A percentile compares a stretch with the other conserved stretches of the same genome.
Evolutionary conservation across 306 rosid species (phyloP).

Genomic region (Corylus heterophylla): DNA sequence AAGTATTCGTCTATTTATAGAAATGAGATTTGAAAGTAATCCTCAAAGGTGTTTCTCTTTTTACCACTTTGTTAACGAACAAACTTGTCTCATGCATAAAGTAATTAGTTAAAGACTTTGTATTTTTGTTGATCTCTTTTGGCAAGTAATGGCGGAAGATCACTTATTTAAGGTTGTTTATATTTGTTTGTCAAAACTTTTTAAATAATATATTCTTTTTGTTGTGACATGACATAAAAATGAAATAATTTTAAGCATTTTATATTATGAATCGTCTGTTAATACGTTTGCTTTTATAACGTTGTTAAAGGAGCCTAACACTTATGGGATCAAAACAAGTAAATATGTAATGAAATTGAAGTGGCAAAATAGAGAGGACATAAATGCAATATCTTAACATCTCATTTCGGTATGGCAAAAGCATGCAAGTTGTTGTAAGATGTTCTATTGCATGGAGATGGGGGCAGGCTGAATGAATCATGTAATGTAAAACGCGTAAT

Average conservation of each 20-base stretch:
- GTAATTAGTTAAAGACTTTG: neutral
- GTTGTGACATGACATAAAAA: too few species aligned
- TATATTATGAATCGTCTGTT: too few species aligned
- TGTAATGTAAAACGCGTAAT: conserved; percentile 12
- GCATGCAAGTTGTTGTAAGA: conserved; percentile 23
- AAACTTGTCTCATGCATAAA: neutral
- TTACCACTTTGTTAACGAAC: neutral
- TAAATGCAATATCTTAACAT: neutral
- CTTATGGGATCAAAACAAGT: neutral
- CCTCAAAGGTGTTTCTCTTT: neutral
- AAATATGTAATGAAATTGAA: neutral
- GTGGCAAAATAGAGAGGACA: neutral
- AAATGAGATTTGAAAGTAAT: neutral
- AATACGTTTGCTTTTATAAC: too few species aligned
- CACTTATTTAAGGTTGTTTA: neutral
- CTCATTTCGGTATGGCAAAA: neutral
- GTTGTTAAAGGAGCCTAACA: too few species aligned
- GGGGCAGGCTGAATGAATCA: conserved; percentile 31
- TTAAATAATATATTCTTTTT: too few species aligned
- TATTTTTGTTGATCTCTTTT: too few species aligned
- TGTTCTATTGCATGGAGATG: conserved; percentile 28
- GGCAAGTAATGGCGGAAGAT: neutral
- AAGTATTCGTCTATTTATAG: neutral
- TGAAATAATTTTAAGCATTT: too few species aligned
- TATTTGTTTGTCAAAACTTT: too few species aligned